phyloP scores from a whole-genome alignment of 2,329 filamentous ascomycete species.

The Neoarthrinium moseri region DNA sequence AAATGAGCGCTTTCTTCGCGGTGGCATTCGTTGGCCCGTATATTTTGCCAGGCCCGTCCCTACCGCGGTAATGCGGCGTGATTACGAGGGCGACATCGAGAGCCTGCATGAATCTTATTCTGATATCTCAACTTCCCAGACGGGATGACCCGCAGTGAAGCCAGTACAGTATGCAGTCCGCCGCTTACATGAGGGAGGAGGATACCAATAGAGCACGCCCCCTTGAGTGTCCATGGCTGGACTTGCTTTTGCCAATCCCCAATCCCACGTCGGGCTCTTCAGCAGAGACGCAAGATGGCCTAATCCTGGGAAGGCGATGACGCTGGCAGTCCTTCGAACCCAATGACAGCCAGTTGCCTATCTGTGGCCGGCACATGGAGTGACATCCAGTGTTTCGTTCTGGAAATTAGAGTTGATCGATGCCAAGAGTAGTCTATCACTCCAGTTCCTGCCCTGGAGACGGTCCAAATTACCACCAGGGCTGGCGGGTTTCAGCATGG shows the following conservation, averaged over 20 bases:
- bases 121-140: constrained; percentile 4
- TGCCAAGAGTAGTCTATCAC: constrained; percentile 4
- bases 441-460: too few relatives aligned
- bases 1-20: too few relatives aligned
- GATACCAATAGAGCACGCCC: too few relatives aligned
- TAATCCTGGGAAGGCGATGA: background rate
- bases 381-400: constrained; percentile 5
- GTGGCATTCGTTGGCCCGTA: too few relatives aligned
- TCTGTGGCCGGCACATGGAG: background rate
- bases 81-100: background rate
- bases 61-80: constrained; percentile 1
- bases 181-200: too few relatives aligned
- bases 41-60: too few relatives aligned
- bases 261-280: background rate
- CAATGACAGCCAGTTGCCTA: background rate
- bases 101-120: constrained; percentile 3
- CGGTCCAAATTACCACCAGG: too few relatives aligned
- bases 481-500: too few relatives aligned
- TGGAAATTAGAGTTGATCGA: constrained; percentile 8
- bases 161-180: too few relatives aligned
- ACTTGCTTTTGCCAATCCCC: too few relatives aligned
- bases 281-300: background rate
- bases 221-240: too few relatives aligned
- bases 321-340: background rate
- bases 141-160: too few relatives aligned